These are phyloP conservation scores for Jatropha curcas DNA, from an alignment of 345 rosid species.

Conservation along the genomic window DNA sequence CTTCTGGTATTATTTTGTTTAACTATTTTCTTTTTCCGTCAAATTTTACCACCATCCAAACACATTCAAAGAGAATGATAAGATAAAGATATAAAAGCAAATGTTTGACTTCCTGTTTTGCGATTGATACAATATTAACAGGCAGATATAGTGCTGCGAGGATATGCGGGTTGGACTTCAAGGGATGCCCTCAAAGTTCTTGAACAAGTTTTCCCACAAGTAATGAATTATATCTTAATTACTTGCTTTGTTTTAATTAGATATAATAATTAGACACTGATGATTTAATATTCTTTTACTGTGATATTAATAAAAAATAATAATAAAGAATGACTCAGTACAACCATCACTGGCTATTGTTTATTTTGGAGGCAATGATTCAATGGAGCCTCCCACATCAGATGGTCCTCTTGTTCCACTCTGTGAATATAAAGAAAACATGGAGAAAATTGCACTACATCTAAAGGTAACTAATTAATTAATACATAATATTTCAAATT, in stretches of 20 bases:
- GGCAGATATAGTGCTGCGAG: constrained; percentile 28
- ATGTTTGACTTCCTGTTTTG: no score
- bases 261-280: not conserved
- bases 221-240: no score
- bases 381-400: not conserved
- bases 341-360: constrained; percentile 28
- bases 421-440: constrained; percentile 19
- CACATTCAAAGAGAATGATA: no score
- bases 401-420: constrained; percentile 22
- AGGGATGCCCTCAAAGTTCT: constrained; percentile 21
- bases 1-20: no score
- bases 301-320: no score
- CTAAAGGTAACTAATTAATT: constrained; percentile 23
- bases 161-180: constrained; percentile 32
- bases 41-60: no score
- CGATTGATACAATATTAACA: constrained; percentile 4
- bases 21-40: no score
- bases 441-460: constrained; percentile 26
- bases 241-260: no score
- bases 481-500: no score
- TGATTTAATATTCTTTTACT: no score
- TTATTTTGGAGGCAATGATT: constrained; percentile 30
- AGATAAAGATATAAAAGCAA: no score
- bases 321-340: constrained; percentile 17
- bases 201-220: constrained; percentile 28